Percentiles rank a stretch among this genome's conserved stretches.
Evolutionary conservation across 2,329 filamentous ascomycete genomes (phyloP).

Genomic region (Venturia pyrina): DNA sequence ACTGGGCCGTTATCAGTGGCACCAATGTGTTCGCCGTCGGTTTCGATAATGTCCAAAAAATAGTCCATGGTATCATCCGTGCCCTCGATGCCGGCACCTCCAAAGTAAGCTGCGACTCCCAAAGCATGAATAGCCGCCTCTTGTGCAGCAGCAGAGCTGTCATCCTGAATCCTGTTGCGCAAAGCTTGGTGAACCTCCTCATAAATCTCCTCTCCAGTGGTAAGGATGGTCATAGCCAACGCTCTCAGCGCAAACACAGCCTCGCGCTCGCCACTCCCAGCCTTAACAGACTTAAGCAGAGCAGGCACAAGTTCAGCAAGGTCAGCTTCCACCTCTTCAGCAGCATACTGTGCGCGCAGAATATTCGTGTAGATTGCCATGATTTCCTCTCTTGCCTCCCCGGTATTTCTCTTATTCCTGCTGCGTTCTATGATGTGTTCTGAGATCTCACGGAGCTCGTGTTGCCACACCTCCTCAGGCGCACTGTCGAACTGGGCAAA

Average conservation of each 20-base stretch:
- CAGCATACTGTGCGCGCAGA: conserved; percentile 57
- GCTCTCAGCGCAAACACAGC: conserved; percentile 61
- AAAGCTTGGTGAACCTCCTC: conserved; percentile 58
- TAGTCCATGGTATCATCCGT: conserved; percentile 64
- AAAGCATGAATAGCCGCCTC: conserved; percentile 64
- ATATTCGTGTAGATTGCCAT: conserved; percentile 54
- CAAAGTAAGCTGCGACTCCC: conserved; percentile 62
- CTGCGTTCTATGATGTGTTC: conserved; percentile 68
- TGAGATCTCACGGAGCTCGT: conserved; percentile 55
- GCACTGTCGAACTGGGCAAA: conserved; percentile 39
- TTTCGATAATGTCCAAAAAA: conserved; percentile 66
- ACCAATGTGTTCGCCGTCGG: conserved; percentile 63
- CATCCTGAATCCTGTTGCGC: conserved; percentile 52
- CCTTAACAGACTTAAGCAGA: conserved; percentile 60
- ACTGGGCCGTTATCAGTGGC: conserved; percentile 61
- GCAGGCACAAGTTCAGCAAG: conserved; percentile 53
- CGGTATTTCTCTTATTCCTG: conserved; percentile 70
- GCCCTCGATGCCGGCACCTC: conserved; percentile 59
- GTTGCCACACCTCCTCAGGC: conserved; percentile 46
- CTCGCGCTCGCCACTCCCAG: conserved; percentile 59
- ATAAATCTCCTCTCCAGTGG: conserved; percentile 40
- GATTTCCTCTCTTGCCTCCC: conserved; percentile 56
- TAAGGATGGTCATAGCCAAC: conserved; percentile 59
- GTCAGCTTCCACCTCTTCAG: conserved; percentile 49
- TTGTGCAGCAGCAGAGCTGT: conserved; percentile 54